Conservation (phyloP, 2,329 filamentous ascomycete genomes). For the Penicillium sp. region DNA sequence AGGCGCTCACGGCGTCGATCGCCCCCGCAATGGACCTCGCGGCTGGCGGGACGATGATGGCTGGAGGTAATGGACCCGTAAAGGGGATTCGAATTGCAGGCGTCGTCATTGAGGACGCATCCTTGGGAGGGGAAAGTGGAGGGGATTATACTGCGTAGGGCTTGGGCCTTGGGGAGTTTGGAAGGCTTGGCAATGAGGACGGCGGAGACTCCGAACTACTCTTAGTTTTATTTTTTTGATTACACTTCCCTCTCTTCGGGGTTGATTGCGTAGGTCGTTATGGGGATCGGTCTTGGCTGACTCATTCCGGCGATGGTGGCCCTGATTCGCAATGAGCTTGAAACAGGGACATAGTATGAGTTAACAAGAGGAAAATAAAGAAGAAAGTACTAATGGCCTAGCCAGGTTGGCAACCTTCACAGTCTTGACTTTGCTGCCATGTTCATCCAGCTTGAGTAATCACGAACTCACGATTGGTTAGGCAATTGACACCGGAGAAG, state of each 20-base stretch:
- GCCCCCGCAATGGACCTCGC: conserved; percentile 72
- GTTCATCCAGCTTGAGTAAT: conserved; percentile 3
- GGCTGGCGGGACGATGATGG: conserved; percentile 70
- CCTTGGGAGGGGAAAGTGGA: conserved; percentile 15
- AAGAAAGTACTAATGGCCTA: background rate
- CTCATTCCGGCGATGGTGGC: background rate
- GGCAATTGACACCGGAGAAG: background rate
- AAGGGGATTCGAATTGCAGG: conserved; percentile 87
- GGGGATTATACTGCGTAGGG: background rate
- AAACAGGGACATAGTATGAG: background rate
- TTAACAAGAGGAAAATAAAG: background rate
- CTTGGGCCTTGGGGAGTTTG: background rate
- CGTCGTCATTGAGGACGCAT: conserved; percentile 60
- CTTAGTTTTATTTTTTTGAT: background rate
- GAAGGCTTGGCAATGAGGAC: conserved; percentile 6
- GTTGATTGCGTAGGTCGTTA: conserved; percentile 8
- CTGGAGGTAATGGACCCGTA: conserved; percentile 75
- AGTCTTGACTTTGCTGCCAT: background rate
- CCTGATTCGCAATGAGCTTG: background rate
- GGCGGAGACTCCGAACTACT: background rate
- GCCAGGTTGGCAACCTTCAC: too few relatives aligned
- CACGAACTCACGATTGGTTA: conserved; percentile 6
- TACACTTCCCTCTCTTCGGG: background rate
- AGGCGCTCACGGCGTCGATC: conserved; percentile 72
- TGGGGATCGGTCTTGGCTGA: conserved; percentile 10